phyloP scores from a whole-genome alignment of 2,329 filamentous ascomycete genomes.

The Paraconiothyrium brasiliense region DNA sequence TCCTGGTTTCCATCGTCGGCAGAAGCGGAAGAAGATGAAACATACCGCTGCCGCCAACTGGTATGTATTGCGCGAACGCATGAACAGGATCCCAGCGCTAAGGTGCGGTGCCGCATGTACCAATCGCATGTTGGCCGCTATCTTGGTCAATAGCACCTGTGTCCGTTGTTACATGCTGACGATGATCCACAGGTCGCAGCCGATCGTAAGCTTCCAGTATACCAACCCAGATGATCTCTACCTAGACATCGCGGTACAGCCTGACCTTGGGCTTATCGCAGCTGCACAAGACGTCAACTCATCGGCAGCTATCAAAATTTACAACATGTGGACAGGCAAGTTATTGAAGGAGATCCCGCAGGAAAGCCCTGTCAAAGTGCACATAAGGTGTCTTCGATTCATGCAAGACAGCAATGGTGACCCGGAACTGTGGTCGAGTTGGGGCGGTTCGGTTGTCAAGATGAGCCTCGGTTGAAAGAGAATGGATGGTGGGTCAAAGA shows the following conservation, averaged over 20 bases:
- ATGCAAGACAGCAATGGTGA: conserved; percentile 33
- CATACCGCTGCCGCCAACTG: conserved; percentile 18
- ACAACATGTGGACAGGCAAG: conserved; percentile 46
- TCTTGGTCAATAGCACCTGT: not conserved
- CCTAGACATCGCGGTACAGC: conserved; percentile 42
- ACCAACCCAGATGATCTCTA: conserved; percentile 36
- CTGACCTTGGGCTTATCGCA: conserved; percentile 43
- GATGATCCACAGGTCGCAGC: conserved; percentile 27
- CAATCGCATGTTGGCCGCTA: too few species aligned
- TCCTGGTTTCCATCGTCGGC: conserved; percentile 17
- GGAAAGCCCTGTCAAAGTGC: conserved; percentile 1
- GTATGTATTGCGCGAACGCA: conserved; percentile 1
- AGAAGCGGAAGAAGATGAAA: conserved; percentile 27
- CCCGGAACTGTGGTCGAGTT: conserved; percentile 36
- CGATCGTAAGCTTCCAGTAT: conserved; percentile 39
- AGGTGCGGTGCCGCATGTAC: not conserved
- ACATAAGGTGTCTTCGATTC: conserved; percentile 40
- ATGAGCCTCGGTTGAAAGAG: conserved; percentile 19
- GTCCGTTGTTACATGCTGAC: not conserved
- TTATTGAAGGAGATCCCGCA: conserved; percentile 34
- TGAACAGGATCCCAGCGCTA: not conserved
- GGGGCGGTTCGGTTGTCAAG: conserved; percentile 29
- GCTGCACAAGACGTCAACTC: conserved; percentile 37
- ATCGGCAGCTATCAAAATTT: conserved; percentile 33
- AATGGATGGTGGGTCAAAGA: not conserved